A percentile compares a stretch with the other conserved stretches of the same genome.
Evolutionary conservation across 1,139 yeast species (phyloP).

Genomic region (Geotrichum fermentans): DNA sequence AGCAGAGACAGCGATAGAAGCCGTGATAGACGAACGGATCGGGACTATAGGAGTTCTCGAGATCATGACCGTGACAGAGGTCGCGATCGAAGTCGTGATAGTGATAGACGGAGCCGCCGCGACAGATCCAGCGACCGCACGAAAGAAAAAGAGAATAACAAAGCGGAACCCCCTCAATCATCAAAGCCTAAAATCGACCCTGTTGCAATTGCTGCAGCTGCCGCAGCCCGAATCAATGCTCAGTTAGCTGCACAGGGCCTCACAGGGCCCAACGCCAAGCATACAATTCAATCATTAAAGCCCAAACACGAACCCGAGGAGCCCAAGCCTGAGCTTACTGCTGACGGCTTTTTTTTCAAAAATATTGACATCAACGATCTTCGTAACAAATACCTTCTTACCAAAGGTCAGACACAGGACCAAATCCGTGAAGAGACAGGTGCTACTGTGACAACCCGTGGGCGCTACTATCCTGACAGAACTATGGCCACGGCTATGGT

Average conservation of each 20-base stretch:
- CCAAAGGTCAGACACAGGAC: conserved; percentile 37
- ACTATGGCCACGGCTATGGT: conserved; percentile 35
- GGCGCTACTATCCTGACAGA: conserved; percentile 40
- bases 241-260: conserved; percentile 26
- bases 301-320: neutral
- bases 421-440: conserved; percentile 35
- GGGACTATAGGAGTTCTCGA: conserved; percentile 9
- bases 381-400: conserved; percentile 38
- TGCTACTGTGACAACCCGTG: conserved; percentile 36
- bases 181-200: conserved; percentile 26
- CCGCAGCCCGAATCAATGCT: conserved; percentile 38
- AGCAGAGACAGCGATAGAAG: conserved; percentile 10
- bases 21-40: conserved; percentile 11
- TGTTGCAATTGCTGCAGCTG: conserved; percentile 33
- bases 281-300: neutral
- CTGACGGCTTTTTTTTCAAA: conserved; percentile 21
- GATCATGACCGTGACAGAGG: conserved; percentile 14
- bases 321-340: neutral
- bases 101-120: conserved; percentile 1
- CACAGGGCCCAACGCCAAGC: neutral
- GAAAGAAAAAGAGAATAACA: neutral
- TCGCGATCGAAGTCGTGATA: conserved; percentile 17
- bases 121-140: neutral
- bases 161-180: neutral
- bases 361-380: conserved; percentile 39